phyloP scores from a whole-genome alignment of 495 filamentous ascomycete genomes.

The Penicillium ochrochloron region DNA sequence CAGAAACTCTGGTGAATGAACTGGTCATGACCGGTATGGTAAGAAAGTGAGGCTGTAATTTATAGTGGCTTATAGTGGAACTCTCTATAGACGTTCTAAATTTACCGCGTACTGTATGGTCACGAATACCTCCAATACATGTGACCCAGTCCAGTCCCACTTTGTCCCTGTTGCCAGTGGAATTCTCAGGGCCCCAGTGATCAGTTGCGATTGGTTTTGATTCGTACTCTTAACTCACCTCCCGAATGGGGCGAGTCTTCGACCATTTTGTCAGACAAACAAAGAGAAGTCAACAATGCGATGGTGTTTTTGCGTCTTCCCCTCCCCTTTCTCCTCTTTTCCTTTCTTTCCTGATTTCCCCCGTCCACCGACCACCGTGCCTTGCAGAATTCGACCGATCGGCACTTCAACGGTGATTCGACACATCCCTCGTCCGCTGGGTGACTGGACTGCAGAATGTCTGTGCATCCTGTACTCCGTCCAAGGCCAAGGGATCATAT shows the following conservation, averaged over 20 bases:
- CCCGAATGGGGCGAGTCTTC: neutral
- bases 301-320: neutral
- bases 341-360: neutral
- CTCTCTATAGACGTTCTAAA: neutral
- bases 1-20: neutral
- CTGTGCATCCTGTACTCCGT: slow-evolving; percentile 6
- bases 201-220: neutral
- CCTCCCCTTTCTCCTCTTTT: neutral
- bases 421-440: neutral
- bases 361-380: neutral
- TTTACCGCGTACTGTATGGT: neutral
- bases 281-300: neutral
- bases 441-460: slow-evolving; percentile 19
- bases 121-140: neutral
- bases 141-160: neutral
- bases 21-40: slow-evolving; percentile 7
- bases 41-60: neutral
- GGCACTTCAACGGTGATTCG: slow-evolving; percentile 10
- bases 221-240: neutral
- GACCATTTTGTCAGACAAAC: neutral
- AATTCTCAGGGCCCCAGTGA: neutral
- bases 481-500: slow-evolving; percentile 23
- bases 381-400: slow-evolving; percentile 13
- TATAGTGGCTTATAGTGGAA: neutral
- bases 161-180: slow-evolving; percentile 2